Evolutionary conservation across 2,329 filamentous ascomycete genomes (phyloP), one percentile per base, ranked within the genome.

Genomic region (Colletotrichum chlorophyti): DNA sequence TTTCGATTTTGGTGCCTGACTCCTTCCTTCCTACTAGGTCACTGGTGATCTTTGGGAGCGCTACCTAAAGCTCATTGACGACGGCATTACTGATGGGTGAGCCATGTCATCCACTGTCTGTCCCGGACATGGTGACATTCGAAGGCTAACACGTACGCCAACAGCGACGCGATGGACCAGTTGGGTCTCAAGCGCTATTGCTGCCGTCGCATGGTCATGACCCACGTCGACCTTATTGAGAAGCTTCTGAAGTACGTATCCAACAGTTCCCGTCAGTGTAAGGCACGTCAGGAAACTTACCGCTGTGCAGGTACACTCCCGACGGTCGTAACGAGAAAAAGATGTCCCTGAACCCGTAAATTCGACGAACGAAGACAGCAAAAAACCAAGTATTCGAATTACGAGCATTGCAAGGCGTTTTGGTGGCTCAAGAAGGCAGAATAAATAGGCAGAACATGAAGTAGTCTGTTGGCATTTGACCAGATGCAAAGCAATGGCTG

Each of bases 181-280:
- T 87, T 99, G 50, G 93, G 93, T 54, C 90, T 96, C 70, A 94
- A 92, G 77, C 87, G 95, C 67, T 99, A 99, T 82, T 99, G 95
- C 85, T 99, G 95, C 81, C 91, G 95, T 68, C 90, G 95, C 70
- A 99, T 99, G 95, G 88, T 99, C 76, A 97, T 99, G 91, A 99
- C 95, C 60, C 95, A 99, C 77, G 95, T 99, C 69, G 95, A 99
- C 74, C 83, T 99, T 62, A 97, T 99, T 68, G 95, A 99, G 83
- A 99, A 99, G 79, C 86, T 99, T 47, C 86, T 99, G 65, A 91
- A 94, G 91, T 96, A 88, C 67, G 85, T 53, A 34, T 35, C 10
- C 26, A 35, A 8, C 19, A 17, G 2, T 24, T 19, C 3, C 23
- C n/a, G 34, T 31, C 12, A 19, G 21, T 49, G 17, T 29, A 27